Conservation (phyloP, 192 early-diverging fungal species). For the Backusella macrospora region DNA sequence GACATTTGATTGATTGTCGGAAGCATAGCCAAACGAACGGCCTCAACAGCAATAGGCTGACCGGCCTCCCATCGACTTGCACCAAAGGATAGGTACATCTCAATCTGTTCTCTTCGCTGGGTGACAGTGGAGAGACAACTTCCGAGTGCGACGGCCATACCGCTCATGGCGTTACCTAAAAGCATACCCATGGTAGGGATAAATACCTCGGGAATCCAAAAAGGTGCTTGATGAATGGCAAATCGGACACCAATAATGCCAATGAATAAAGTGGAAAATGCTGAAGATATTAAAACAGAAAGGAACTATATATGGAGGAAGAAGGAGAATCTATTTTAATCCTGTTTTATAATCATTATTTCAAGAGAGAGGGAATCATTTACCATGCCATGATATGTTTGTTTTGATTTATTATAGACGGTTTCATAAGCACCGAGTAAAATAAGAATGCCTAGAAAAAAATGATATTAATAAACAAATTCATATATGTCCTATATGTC, state of each 20-base stretch:
- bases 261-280: slow-evolving; percentile 51
- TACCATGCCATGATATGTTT: slow-evolving; percentile 77
- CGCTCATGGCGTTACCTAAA: slow-evolving; percentile 80
- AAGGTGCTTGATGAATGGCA: slow-evolving; percentile 73
- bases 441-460: slow-evolving; percentile 58
- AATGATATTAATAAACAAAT: not conserved
- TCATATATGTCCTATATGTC: not conserved
- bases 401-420: slow-evolving; percentile 71
- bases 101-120: slow-evolving; percentile 34
- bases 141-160: slow-evolving; percentile 68
- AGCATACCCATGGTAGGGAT: slow-evolving; percentile 92
- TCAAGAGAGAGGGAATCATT: no score
- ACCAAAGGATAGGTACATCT: slow-evolving; percentile 66
- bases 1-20: slow-evolving; percentile 86
- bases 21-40: slow-evolving; percentile 72
- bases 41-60: slow-evolving; percentile 69
- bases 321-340: no score
- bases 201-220: slow-evolving; percentile 74
- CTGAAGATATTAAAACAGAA: slow-evolving; percentile 52
- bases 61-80: slow-evolving; percentile 85
- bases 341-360: no score
- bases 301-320: slow-evolving; percentile 54
- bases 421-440: slow-evolving; percentile 70
- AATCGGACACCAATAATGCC: slow-evolving; percentile 63
- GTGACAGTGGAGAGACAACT: slow-evolving; percentile 61